Evolutionary conservation across 2,329 filamentous ascomycete genomes (phyloP).

Genomic region (Aureobasidium namibiae): DNA sequence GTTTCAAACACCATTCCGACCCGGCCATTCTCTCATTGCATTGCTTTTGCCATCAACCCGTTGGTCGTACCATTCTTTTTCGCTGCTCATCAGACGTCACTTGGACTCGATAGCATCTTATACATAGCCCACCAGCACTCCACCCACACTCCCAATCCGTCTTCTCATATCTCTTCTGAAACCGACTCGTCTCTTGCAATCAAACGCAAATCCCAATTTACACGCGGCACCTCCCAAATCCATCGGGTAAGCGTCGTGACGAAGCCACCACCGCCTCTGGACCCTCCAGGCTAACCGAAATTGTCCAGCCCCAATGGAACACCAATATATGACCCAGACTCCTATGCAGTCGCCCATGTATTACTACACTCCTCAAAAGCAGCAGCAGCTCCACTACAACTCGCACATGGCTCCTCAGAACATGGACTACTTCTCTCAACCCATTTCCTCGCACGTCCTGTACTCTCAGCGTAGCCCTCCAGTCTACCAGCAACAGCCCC

Average conservation of each 20-base stretch:
- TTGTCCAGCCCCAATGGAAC: slow-evolving; percentile 24
- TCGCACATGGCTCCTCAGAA: slow-evolving; percentile 46
- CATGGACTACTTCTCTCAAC: slow-evolving; percentile 26
- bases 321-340: slow-evolving; percentile 25
- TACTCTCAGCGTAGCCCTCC: slow-evolving; percentile 22
- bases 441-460: slow-evolving; percentile 8
- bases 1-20: slow-evolving; percentile 11
- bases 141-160: not conserved
- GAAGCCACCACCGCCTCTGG: slow-evolving; percentile 11
- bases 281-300: slow-evolving; percentile 13
- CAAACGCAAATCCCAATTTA: slow-evolving; percentile 13
- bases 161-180: slow-evolving; percentile 8
- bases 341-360: slow-evolving; percentile 70
- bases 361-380: slow-evolving; percentile 69
- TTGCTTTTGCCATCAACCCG: slow-evolving; percentile 17
- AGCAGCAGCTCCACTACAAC: slow-evolving; percentile 2
- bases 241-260: slow-evolving; percentile 9
- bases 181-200: slow-evolving; percentile 3
- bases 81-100: slow-evolving; percentile 7
- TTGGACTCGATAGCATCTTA: not conserved
- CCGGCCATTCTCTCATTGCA: slow-evolving; percentile 19
- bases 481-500: slow-evolving; percentile 37
- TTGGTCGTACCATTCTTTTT: slow-evolving; percentile 13
- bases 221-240: not conserved
- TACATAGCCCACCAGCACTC: slow-evolving; percentile 8